Conservation (phyloP, 2,329 filamentous ascomycete genomes). For the Graphilbum sp. region DNA sequence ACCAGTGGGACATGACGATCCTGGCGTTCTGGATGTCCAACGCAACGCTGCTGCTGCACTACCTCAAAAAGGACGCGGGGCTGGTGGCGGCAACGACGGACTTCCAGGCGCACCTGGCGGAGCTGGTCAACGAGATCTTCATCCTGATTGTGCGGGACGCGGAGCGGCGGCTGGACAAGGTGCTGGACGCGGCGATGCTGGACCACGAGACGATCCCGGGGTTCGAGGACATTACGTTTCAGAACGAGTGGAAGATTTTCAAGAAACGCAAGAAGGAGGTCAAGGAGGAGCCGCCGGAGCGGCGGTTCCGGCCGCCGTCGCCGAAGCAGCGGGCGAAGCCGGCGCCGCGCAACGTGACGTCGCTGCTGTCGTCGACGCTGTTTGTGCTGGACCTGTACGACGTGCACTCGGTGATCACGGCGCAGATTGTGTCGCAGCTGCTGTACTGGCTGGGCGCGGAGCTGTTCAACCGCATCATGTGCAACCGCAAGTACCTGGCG, state of each 20-base stretch:
- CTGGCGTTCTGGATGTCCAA: conserved; percentile 98
- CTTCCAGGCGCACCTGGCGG: conserved; percentile 84
- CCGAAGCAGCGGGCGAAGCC: conserved; percentile 85
- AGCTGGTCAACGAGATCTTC: conserved; percentile 95
- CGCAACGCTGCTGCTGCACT: conserved; percentile 85
- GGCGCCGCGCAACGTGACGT: conserved; percentile 88
- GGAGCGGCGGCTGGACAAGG: conserved; percentile 89
- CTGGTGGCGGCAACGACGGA: conserved; percentile 66
- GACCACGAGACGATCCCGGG: conserved; percentile 97
- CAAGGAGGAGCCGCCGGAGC: conserved; percentile 80
- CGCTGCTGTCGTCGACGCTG: conserved; percentile 81
- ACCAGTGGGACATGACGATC: conserved; percentile 99
- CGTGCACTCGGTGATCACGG: conserved; percentile 88
- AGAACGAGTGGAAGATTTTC: conserved; percentile 97
- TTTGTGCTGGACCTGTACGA: conserved; percentile 99
- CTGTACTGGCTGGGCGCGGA: conserved; percentile 95
- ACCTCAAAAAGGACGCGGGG: conserved; percentile 84
- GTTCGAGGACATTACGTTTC: conserved; percentile 91
- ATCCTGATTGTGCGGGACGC: conserved; percentile 94
- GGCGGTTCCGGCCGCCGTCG: conserved; percentile 79
- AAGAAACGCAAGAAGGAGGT: conserved; percentile 80
- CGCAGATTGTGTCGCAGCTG: conserved; percentile 82
- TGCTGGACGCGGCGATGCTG: conserved; percentile 82
- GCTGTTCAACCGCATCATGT: conserved; percentile 96
- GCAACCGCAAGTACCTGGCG: conserved; percentile 82